Base-by-base conservation (phyloP, 345 rosid genomes). In the Dipteronia dyeriana region DNA sequence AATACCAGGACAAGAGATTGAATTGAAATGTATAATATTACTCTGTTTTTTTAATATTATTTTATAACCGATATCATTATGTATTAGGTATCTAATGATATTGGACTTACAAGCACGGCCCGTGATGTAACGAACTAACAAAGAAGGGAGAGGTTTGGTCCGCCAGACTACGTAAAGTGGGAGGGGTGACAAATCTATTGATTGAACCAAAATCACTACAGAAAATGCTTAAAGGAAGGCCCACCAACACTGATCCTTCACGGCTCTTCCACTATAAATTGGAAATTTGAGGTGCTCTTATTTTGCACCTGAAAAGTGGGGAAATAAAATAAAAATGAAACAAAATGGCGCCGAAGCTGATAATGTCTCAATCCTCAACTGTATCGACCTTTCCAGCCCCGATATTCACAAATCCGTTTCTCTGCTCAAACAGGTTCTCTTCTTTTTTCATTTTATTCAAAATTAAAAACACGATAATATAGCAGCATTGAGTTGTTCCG, bases 331-430 rank as follows among this genome's bases (percentile, higher is more conserved):
- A n/a, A 26, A 7, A 9, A 80, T 71, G 83, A 70, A 65, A 76
- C 29, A 34, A 54, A 68, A 61, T 51, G 80, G 77, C 76, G 66
- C 23, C 22, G 80, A 73, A 54, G 68, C 62, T 20, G n/a, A 47
- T 73, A 77, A 75, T 13, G 76, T 87, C 8, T 90, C 91, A 3
- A 49, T 43, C 20, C 91, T 91, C 73, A 86, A 91, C 61, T 84
- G 92, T 70, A 79, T 91, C 80, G 95, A 91, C 78, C 92, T 91
- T 72, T 89, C 90, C 25, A 38, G 47, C 77, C 34, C 82, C 54
- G 85, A 91, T 62, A 49, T 79, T 43, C 71, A 31, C 3, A 81
- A 75, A 34, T 82, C 91, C 47, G 87, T 91, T 65, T 78, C 90
- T 20, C 79, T 79, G 4, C 86, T 91, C 66, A 89, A 89, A 49